Evolutionary conservation across 225 moss, liverwort and hornwort species (phyloP).

Genomic region (Bryoerythrophyllum caledonicum): DNA sequence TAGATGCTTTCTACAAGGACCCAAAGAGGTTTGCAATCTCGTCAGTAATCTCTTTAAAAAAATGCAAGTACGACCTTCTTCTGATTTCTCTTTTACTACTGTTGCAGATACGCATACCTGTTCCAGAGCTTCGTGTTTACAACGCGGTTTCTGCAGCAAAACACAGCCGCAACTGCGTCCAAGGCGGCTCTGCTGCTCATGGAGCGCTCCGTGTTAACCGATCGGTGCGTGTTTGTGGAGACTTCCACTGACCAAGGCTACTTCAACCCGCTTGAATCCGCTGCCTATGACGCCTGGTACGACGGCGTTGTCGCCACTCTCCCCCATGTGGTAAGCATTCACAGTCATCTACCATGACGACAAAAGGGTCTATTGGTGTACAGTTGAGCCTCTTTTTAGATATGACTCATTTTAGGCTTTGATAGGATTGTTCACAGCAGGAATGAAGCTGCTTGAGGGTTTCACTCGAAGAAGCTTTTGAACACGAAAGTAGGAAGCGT

Average conservation of each 20-base stretch:
- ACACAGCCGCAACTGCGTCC: conserved; percentile 41
- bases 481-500: too few relatives aligned
- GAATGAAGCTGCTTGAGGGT: too few relatives aligned
- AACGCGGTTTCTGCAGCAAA: conserved; percentile 52
- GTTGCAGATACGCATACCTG: conserved; percentile 50
- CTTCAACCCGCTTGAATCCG: conserved; percentile 42
- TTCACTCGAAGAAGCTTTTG: too few relatives aligned
- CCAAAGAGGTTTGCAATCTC: conserved; percentile 35
- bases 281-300: conserved; percentile 56
- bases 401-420: too few relatives aligned
- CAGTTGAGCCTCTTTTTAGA: too few relatives aligned
- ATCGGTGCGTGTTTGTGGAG: conserved; percentile 52
- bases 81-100: too few relatives aligned
- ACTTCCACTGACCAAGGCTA: conserved; percentile 46
- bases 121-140: conserved; percentile 61
- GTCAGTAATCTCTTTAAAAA: background rate
- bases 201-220: conserved; percentile 56
- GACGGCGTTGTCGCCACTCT: conserved; percentile 45
- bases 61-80: background rate
- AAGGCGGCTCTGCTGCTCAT: conserved; percentile 42
- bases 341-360: too few relatives aligned
- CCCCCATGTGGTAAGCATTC: conserved; percentile 41
- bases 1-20: conserved; percentile 58
- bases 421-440: too few relatives aligned
- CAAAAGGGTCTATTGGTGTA: too few relatives aligned